Evolutionary conservation across 2,329 filamentous ascomycete species (phyloP).

Genomic region (Falciphora oryzae): DNA sequence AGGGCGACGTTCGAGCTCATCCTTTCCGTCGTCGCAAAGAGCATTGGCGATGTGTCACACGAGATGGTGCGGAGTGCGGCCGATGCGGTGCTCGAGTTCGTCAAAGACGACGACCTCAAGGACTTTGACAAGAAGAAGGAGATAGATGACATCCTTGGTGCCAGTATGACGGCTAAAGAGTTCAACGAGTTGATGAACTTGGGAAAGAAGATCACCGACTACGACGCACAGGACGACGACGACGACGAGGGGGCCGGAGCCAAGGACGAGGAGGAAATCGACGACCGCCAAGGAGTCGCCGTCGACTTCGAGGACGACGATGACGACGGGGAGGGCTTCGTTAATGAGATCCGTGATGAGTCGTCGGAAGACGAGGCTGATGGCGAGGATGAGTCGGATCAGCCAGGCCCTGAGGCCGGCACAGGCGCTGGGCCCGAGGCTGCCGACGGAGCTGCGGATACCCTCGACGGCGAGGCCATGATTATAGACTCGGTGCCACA

Average conservation of each 20-base stretch:
- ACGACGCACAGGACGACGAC: conserved; percentile 92
- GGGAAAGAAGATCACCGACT: conserved; percentile 98
- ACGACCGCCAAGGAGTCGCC: conserved; percentile 92
- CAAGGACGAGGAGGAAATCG: conserved; percentile 69
- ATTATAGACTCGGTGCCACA: conserved; percentile 66
- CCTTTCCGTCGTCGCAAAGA: conserved; percentile 79
- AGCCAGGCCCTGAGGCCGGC: conserved; percentile 45
- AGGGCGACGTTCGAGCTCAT: conserved; percentile 93
- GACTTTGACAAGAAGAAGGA: conserved; percentile 99
- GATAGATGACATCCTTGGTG: conserved; percentile 88
- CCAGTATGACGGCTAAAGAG: conserved; percentile 74
- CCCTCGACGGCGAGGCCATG: conserved; percentile 67
- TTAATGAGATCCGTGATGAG: conserved; percentile 84
- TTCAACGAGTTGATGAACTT: conserved; percentile 97
- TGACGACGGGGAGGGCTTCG: conserved; percentile 70
- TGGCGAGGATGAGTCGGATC: conserved; percentile 47
- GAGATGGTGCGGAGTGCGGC: conserved; percentile 90
- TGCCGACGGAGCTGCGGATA: conserved; percentile 43
- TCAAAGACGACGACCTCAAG: conserved; percentile 94
- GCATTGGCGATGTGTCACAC: conserved; percentile 87
- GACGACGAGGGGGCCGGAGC: conserved; percentile 75
- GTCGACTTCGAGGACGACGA: conserved; percentile 94
- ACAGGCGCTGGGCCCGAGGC: conserved; percentile 34
- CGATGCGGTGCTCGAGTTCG: conserved; percentile 80
- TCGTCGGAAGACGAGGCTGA: conserved; percentile 76